Evolutionary conservation across 2,329 filamentous ascomycete species (phyloP), one percentile per base, ranked within the genome.

Genomic region (Fusarium metavorans): DNA sequence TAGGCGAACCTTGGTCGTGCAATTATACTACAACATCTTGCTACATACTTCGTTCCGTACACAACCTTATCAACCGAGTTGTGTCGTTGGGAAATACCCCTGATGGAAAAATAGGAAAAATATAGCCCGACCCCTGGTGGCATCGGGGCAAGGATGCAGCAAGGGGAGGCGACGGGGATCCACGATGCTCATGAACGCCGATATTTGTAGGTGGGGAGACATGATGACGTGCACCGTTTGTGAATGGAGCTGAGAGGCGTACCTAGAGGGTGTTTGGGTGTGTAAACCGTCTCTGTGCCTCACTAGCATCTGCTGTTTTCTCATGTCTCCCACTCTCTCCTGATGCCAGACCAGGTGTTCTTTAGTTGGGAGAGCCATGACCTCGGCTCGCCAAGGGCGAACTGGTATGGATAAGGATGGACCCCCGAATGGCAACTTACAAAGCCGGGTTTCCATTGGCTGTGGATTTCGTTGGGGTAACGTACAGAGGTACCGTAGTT

Each of bases 1-100:
- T 77, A 77, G 82, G 80, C 80, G 80, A 82, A 82, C 68, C 66
- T 77, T 77, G 79, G 78, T 79, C 74, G 76, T 82, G 76, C 77
- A 82, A 82, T 81, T 81, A 69, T 76, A 77, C 65, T 72, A 72
- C 66, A 74, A 57, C 65, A 74, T 71, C 61, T 73, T 75, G 60
- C 52, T 70, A 71, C 7, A 37, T 37, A 37, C 35, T 18, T 4
- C 6, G 35, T 18, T 18, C 7, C 6, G 35, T 18, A 37, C 27
- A 54, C 35, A 9, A 23, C 20, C 41, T 45, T n/a, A 10, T 25
- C 41, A 48, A 32, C 63, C 41, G 41, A 61, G 20, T 32, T 58
- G 10, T 66, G 41, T 64, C 20, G 62, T 23, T 50, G 32, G 52
- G 39, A 52, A 58, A 34, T 54, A 34, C 54, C 66, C 57, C 61